Evolutionary conservation across 306 rosid genomes (phyloP), one percentile per base, ranked within the genome.

Genomic region (Gillenia trifoliata): DNA sequence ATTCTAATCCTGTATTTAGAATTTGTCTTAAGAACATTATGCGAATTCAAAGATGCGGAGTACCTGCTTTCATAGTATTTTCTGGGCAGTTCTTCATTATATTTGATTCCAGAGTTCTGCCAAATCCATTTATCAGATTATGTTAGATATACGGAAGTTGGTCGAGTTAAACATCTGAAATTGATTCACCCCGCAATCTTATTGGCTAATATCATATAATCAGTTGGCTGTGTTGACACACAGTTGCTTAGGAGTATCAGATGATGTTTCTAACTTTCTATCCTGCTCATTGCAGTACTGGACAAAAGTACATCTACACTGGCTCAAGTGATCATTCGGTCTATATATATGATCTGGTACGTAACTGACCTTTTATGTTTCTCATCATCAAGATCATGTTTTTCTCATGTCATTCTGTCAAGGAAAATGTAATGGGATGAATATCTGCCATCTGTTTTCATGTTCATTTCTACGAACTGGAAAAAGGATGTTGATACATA

Each of bases 221-320:
- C 15, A 25, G 28, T 57, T 38, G 64, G 38, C 66, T 45, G 4
- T 72, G 17, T 57, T 10, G 75, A 52, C 55, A 47, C 41, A 31
- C 59, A 2, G 41, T 68, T 31, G 60, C 13, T 47, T 43, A 6
- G 66, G 54, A 0, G 22, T 30, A 49, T 38, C 28, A 41, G 38
- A 49, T 29, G 43, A 12, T 52, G 30, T 16, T 40, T 41, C 23
- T 13, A 31, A 62, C 7, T 63, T 49, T 36, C 17, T 54, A 4
- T 40, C 50, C 2, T 34, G 16, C 52, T 23, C 68, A 47, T 30
- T 74, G 41, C 70, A 40, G 64, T 33, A 36, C n/a, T 9, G 98
- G 95, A 65, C 98, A 90, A 76, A 91, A 94, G 83, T 94, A 90
- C 89, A 94, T 94, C 70, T 94, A 89, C 86, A 91, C 96, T 2